These are phyloP conservation scores for Fraxinus paxiana DNA, from an alignment of 305 asterid species.

Conservation along the genomic window DNA sequence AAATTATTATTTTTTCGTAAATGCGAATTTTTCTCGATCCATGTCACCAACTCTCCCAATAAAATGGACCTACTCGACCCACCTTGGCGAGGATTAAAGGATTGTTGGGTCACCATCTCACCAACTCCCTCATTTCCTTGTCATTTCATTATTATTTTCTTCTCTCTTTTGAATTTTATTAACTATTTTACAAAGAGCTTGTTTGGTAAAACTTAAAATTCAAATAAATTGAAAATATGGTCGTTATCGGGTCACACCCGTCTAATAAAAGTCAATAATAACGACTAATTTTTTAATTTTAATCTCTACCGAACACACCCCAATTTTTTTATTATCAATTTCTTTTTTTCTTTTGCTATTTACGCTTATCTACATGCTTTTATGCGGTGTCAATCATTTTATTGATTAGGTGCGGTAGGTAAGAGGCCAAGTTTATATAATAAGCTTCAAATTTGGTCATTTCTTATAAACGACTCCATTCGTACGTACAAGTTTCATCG, in stretches of 20 bases:
- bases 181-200: neutral
- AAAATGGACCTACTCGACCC: neutral
- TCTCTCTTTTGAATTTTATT: neutral
- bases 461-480: neutral
- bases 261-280: no score
- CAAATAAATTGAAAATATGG: no score
- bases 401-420: conserved; percentile 36
- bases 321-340: neutral
- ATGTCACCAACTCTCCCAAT: no score
- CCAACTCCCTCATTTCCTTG: conserved; percentile 23
- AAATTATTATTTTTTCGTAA: no score
- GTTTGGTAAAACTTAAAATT: no score
- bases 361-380: neutral
- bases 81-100: no score
- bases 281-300: no score
- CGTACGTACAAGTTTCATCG: neutral
- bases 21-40: no score
- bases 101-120: conserved; percentile 35
- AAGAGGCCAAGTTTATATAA: conserved; percentile 2
- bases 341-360: neutral
- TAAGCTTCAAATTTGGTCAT: neutral
- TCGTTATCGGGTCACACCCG: no score
- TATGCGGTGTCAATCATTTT: neutral
- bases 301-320: no score
- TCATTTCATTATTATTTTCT: neutral